Evolutionary conservation across 441 rosid species (phyloP), one percentile per base, ranked within the genome.

Genomic region (Euphorbia schlechtendalii): DNA sequence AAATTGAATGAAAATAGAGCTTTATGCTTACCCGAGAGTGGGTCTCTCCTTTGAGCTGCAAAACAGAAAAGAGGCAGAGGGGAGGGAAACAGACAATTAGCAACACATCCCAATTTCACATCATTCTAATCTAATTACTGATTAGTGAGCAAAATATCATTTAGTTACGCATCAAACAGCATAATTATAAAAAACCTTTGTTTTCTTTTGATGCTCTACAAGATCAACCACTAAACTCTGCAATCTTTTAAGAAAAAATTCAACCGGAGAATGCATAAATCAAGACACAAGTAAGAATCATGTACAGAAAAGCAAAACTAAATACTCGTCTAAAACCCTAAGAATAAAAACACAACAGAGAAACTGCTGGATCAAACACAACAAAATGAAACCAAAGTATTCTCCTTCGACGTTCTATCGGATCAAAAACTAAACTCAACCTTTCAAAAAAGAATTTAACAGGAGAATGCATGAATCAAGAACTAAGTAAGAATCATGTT

Each of bases 41-140:
- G 98, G 98, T 86, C 80, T 92, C 97, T 93, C 98, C 98, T 85
- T 93, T 81, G 98, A 90, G 98, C 98, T 93, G 95, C 81, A 73
- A 41, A 59, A 8, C 52, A 73, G 20, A 10, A 13, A 30, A 62
- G 32, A 30, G 61, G 15, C n/a, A 28, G 56, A 21, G 4, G 9
- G n/a, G n/a, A n/a, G n/a, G n/a, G n/a, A n/a, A n/a, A n/a, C n/a
- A 20, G 9, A 52, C 28, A 48, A 77, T 22, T 43, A 73, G 73
- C 34, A 5, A 61, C 38, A 61, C 20, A 70, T 18, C 22, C 49
- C 18, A 20, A 60, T 22, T 28, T 0, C n/a, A 22, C 15, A 21
- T 56, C n/a, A 36, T 4, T 30, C 64, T 28, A 15, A 40, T 25
- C n/a, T 13, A 28, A 28, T n/a, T n/a, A n/a, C n/a, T n/a, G 28